A percentile compares a stretch with the other conserved stretches of the same genome.
Conservation (phyloP, 169 alveolate genomes). For the Neospora caninum region DNA sequence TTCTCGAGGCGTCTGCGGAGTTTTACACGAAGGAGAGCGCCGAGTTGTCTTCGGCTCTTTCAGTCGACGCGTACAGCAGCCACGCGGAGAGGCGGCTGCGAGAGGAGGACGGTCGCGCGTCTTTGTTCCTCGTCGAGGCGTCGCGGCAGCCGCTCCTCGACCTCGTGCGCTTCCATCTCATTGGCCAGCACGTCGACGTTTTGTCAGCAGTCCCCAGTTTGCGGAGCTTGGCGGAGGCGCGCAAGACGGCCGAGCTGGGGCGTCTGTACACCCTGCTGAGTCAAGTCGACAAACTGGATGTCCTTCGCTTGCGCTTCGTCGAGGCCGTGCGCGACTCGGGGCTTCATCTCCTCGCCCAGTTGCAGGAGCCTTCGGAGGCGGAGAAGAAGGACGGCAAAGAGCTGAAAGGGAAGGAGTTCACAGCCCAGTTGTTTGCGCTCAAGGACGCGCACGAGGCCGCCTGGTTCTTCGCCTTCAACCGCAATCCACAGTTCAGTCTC, state of each 20-base stretch:
- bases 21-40: not conserved
- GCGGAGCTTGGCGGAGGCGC: not conserved
- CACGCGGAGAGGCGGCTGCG: not conserved
- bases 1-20: constrained; percentile 5
- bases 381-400: not conserved
- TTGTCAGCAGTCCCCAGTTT: not conserved
- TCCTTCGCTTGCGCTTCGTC: not conserved
- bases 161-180: not conserved
- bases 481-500: constrained; percentile 15
- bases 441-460: constrained; percentile 12
- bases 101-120: not conserved
- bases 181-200: not conserved
- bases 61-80: not conserved
- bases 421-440: not conserved
- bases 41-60: not conserved
- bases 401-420: not conserved
- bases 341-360: not conserved
- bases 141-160: constrained; percentile 29
- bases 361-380: not conserved
- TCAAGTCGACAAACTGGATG: not conserved
- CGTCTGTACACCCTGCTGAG: not conserved
- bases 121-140: not conserved
- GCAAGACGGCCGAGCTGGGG: not conserved
- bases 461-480: constrained; percentile 8
- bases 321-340: not conserved